Percentiles rank a stretch among this genome's conserved stretches.
Evolutionary conservation across 495 filamentous ascomycete genomes (phyloP).

Genomic region (Stereocaulon alpinum): DNA sequence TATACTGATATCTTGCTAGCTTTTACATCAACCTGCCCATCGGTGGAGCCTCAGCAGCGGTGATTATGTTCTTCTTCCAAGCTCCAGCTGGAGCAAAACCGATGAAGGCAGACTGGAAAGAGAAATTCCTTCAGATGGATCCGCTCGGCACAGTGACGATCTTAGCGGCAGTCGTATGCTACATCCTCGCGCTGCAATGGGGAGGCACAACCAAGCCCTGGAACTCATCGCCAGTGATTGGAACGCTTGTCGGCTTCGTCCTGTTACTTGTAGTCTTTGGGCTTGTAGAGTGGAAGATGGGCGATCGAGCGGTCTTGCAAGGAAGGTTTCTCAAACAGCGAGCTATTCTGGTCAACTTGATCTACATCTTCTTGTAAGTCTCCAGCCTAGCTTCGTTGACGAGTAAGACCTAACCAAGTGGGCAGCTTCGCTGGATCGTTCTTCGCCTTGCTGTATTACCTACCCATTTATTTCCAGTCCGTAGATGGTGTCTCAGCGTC

Average conservation of each 20-base stretch:
- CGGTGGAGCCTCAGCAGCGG: conserved; percentile 30
- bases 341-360: conserved; percentile 18
- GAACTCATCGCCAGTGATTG: conserved; percentile 27
- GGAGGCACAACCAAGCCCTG: conserved; percentile 30
- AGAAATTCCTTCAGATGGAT: conserved; percentile 32
- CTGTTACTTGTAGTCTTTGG: conserved; percentile 24
- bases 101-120: conserved; percentile 21
- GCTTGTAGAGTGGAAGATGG: conserved; percentile 21
- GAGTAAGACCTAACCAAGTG: background rate
- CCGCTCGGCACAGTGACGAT: conserved; percentile 23
- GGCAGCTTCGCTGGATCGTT: conserved; percentile 32
- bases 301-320: conserved; percentile 25
- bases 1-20: conserved; percentile 19
- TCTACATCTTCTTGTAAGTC: conserved; percentile 24
- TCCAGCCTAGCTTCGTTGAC: background rate
- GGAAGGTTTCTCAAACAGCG: conserved; percentile 20
- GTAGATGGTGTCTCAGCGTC: conserved; percentile 37
- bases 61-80: conserved; percentile 35
- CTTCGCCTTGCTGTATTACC: conserved; percentile 44
- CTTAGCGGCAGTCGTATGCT: conserved; percentile 27
- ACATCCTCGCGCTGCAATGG: conserved; percentile 34
- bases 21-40: conserved; percentile 48
- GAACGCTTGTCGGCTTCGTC: conserved; percentile 28
- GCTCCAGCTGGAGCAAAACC: conserved; percentile 26
- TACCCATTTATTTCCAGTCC: conserved; percentile 55